Base-by-base conservation (phyloP, 2,329 filamentous ascomycete species). In the Monosporascus sp. region DNA sequence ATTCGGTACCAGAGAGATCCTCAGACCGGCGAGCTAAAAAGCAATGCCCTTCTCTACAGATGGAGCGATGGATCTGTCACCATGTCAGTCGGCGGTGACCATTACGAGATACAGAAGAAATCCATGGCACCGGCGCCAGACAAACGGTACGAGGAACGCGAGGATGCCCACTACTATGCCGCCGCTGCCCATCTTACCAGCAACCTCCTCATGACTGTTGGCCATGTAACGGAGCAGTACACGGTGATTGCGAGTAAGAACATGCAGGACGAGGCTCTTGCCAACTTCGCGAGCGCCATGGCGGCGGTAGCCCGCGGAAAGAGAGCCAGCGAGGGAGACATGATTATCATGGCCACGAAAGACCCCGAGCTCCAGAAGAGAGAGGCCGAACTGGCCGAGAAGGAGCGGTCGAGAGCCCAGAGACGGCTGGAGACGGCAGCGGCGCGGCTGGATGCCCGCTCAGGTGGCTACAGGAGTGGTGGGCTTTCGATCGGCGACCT, bases 11-110 rank as follows among this genome's bases (percentile, higher is more conserved):
- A 86, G 51, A 82, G 80, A 62, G 84, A 89, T 53, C 76, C 83
- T 9, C 78, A 77, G n/a, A 86, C 83, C 1, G 79, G 80, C 48
- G 74, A 83, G 56, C 75, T 91, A 14, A 82, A 88, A 65, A 91
- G 88, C 64, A 93, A 93, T 65, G 82, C 89, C 2, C 81, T 85
- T 57, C 73, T 93, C 31, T 82, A 89, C 64, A 81, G 82, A 60
- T 93, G 89, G 89, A 90, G 85, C 56, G 89, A 93, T 64, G 89
- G 89, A 27, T 90, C 86, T 4, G 74, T 89, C 17, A 91, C 88
- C 11, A 74, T 93, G 24, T 82, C 86, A n/a, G 76, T 92, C 24
- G 89, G 88, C 15, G 84, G 83, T 54, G 83, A 85, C 57, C 88
- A 92, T 63, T 92, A 86, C 73, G 86, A 90, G 63, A 79, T 92